These are phyloP conservation scores for Fraxinus greggii DNA, from an alignment of 305 asterid genomes.

Conservation along the genomic window DNA sequence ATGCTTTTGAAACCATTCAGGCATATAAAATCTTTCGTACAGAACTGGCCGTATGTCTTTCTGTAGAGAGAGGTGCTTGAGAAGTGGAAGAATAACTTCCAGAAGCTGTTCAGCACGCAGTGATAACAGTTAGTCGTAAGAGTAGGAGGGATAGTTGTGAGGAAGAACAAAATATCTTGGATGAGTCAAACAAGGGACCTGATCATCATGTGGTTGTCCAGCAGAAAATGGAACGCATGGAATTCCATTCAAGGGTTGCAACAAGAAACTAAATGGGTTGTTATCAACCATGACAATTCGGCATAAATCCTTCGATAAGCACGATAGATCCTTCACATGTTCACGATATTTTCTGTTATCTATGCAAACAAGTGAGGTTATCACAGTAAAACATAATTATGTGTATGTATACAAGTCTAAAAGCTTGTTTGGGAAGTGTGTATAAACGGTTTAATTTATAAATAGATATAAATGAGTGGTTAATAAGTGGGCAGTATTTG, in stretches of 20 bases:
- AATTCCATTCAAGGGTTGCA: conserved; percentile 91
- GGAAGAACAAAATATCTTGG: neutral
- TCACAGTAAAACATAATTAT: neutral
- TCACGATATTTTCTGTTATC: conserved; percentile 77
- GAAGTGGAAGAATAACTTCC: conserved; percentile 92
- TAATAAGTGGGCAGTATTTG: neutral
- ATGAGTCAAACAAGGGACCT: neutral
- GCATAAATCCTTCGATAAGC: conserved; percentile 68
- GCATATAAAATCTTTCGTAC: conserved; percentile 81
- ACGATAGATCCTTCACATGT: conserved; percentile 80
- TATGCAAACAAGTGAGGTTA: conserved; percentile 16
- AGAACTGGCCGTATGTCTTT: conserved; percentile 73
- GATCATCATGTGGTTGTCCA: conserved; percentile 72
- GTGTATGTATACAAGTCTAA: neutral
- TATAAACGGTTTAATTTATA: neutral
- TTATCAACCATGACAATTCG: conserved; percentile 87
- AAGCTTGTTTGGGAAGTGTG: neutral
- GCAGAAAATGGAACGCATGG: conserved; percentile 94
- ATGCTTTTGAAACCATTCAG: conserved; percentile 85
- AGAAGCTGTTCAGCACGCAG: conserved; percentile 50
- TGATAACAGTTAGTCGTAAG: neutral
- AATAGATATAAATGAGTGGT: neutral
- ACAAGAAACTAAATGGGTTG: conserved; percentile 89
- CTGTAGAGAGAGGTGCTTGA: conserved; percentile 80
- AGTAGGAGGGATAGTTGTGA: neutral